A percentile compares a stretch with the other conserved stretches of the same genome.
Conservation (phyloP, 179 eudicot genomes). For the Beta lomatogona region DNA sequence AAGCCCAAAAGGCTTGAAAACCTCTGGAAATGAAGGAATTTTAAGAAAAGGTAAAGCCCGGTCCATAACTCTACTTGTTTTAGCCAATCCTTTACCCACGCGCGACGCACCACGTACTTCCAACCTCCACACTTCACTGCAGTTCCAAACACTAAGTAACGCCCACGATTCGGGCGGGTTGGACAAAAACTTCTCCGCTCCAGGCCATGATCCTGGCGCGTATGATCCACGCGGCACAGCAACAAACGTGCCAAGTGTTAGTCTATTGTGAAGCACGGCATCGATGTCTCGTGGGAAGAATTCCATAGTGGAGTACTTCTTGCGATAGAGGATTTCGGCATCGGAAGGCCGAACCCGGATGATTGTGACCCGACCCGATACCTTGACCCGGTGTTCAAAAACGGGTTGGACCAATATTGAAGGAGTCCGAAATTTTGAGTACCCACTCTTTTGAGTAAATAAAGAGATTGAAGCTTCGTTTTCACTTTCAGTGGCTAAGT, state of each 20-base stretch:
- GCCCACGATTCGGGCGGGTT: slow-evolving; percentile 86
- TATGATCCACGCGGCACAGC: slow-evolving; percentile 53
- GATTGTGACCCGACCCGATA: slow-evolving; percentile 41
- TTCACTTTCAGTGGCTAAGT: slow-evolving; percentile 81
- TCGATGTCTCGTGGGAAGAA: slow-evolving; percentile 92
- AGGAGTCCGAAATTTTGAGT: slow-evolving; percentile 87
- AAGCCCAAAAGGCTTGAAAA: slow-evolving; percentile 88
- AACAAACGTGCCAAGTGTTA: slow-evolving; percentile 68
- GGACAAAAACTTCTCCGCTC: slow-evolving; percentile 44
- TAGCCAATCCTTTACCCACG: slow-evolving; percentile 48
- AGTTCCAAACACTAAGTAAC: slow-evolving; percentile 79
- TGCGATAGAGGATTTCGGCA: slow-evolving; percentile 75
- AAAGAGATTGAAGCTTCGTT: slow-evolving; percentile 71
- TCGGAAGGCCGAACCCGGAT: slow-evolving; percentile 54
- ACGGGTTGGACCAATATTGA: slow-evolving; percentile 86
- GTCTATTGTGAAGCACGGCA: slow-evolving; percentile 54
- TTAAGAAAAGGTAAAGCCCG: slow-evolving; percentile 74
- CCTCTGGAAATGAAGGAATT: slow-evolving; percentile 78
- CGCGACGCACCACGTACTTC: slow-evolving; percentile 85
- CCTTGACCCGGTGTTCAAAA: slow-evolving; percentile 61
- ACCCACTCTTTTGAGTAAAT: slow-evolving; percentile 71
- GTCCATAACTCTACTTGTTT: slow-evolving; percentile 66
- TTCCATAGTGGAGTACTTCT: slow-evolving; percentile 70
- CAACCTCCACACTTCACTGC: slow-evolving; percentile 64
- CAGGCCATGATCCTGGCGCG: slow-evolving; percentile 43